Evolutionary conservation across 2,329 filamentous ascomycete species (phyloP), one percentile per base, ranked within the genome.

Genomic region (Aotearoamyces nothofagi): DNA sequence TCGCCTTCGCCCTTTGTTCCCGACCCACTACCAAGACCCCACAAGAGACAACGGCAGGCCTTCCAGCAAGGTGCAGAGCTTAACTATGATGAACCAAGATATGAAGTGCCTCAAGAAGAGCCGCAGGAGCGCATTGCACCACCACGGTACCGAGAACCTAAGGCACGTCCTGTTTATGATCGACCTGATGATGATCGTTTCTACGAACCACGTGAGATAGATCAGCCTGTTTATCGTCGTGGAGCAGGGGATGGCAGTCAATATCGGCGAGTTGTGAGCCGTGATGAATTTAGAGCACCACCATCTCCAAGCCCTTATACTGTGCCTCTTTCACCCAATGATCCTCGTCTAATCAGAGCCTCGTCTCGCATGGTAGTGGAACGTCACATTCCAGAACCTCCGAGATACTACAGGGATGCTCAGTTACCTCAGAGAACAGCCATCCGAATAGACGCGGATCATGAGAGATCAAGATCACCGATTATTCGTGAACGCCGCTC

Each of bases 1-100:
- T 78, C 73, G 2, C 64, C 67, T 2, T 76, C 71, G 5, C 71
- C 69, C 6, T 49, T 73, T 28, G 55, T 55, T 35, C 60, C 60
- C 11, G 60, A 61, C 12, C 56, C 63, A n/a, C 59, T 63, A 34
- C 49, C 58, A 17, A 60, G 68, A 27, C 64, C 70, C 7, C 56
- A 54, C 39, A 77, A 76, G 46, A 63, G 70, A 28, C 61, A 63
- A 41, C 61, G 63, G 36, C 59, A 66, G 25, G 49, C 51, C 15
- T 51, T 56, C 24, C 56, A 54, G 27, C 58, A 58, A 32, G 51
- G 50, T 14, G 42, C 50, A 19, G 53, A 54, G 31, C 44, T 55
- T 28, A 52, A 53, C 27, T 56, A 61, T 32, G 56, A 60, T 26
- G 63, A 65, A 31, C 49, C 55, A n/a, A 53, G 54, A 37, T 55